Evolutionary conservation across 2,329 filamentous ascomycete genomes (phyloP).

Genomic region (Penicillium sp.): DNA sequence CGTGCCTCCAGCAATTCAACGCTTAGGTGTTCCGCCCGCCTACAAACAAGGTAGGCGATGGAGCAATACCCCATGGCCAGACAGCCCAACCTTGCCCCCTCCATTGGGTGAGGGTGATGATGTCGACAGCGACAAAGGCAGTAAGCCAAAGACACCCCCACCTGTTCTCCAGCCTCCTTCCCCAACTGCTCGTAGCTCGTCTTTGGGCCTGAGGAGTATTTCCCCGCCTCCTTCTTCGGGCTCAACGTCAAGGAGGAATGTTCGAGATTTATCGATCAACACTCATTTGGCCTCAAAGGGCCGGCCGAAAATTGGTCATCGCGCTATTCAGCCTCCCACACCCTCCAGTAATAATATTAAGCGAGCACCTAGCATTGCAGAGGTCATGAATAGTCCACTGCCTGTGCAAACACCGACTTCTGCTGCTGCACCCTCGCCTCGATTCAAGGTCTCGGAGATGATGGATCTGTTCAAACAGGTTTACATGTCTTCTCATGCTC

Average conservation of each 20-base stretch:
- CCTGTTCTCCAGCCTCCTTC: conserved; percentile 11
- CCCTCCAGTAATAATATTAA: conserved; percentile 28
- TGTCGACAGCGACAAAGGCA: neutral
- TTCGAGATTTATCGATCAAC: conserved; percentile 43
- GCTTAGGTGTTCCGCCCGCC: conserved; percentile 33
- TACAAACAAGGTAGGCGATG: conserved; percentile 33
- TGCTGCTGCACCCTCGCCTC: conserved; percentile 26
- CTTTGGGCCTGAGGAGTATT: conserved; percentile 11
- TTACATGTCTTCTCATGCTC: conserved; percentile 30
- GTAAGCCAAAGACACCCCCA: conserved; percentile 2
- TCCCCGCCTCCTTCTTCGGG: conserved; percentile 19
- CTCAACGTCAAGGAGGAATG: conserved; percentile 35
- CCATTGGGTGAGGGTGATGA: conserved; percentile 13
- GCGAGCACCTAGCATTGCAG: conserved; percentile 39
- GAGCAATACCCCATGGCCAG: conserved; percentile 35
- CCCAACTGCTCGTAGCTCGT: conserved; percentile 10
- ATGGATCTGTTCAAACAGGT: conserved; percentile 45
- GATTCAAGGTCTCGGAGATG: conserved; percentile 40
- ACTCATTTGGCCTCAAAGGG: conserved; percentile 37
- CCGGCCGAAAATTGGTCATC: conserved; percentile 35
- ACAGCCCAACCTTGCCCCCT: conserved; percentile 36
- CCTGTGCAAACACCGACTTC: conserved; percentile 27
- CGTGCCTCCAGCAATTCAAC: conserved; percentile 15
- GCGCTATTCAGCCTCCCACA: conserved; percentile 39
- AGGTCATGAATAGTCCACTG: conserved; percentile 44